phyloP scores from a whole-genome alignment of 1,284 basidiomycete genomes.

The Retiboletus flavoniger region DNA sequence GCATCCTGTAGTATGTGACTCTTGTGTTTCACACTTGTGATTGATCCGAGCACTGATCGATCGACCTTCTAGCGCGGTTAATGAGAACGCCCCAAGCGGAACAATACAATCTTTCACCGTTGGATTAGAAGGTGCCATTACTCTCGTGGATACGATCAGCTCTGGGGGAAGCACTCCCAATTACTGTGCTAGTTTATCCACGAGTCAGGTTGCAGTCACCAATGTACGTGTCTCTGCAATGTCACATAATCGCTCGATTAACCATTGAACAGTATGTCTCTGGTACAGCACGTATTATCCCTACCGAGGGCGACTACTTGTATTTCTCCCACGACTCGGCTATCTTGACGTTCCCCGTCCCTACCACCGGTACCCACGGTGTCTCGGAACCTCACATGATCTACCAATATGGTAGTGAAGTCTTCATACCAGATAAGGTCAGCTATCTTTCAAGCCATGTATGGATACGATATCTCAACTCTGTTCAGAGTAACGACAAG shows the following conservation, averaged over 20 bases:
- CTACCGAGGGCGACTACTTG: slow-evolving; percentile 40
- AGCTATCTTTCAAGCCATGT: slow-evolving; percentile 13
- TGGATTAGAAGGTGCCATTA: slow-evolving; percentile 43
- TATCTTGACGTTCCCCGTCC: slow-evolving; percentile 53
- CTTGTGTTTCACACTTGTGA: slow-evolving; percentile 28
- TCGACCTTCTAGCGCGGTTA: slow-evolving; percentile 55
- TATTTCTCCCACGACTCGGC: slow-evolving; percentile 43
- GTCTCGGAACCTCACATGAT: slow-evolving; percentile 66
- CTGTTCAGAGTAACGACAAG: slow-evolving; percentile 55
- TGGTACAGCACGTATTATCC: slow-evolving; percentile 57
- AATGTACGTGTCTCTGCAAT: slow-evolving; percentile 42
- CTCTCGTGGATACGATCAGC: slow-evolving; percentile 45
- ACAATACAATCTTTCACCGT: slow-evolving; percentile 57
- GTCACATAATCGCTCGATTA: background rate
- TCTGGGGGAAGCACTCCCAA: slow-evolving; percentile 55
- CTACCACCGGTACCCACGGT: slow-evolving; percentile 34
- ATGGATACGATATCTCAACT: background rate
- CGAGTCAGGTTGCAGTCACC: slow-evolving; percentile 57
- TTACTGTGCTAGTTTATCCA: slow-evolving; percentile 49
- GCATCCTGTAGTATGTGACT: slow-evolving; percentile 54
- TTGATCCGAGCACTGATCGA: background rate
- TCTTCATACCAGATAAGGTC: slow-evolving; percentile 67
- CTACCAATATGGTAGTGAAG: slow-evolving; percentile 49
- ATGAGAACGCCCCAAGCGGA: slow-evolving; percentile 50
- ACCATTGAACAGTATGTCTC: slow-evolving; percentile 46